phyloP scores from a whole-genome alignment of 2,329 filamentous ascomycete genomes.

The Pseudocercospora fijiensis region DNA sequence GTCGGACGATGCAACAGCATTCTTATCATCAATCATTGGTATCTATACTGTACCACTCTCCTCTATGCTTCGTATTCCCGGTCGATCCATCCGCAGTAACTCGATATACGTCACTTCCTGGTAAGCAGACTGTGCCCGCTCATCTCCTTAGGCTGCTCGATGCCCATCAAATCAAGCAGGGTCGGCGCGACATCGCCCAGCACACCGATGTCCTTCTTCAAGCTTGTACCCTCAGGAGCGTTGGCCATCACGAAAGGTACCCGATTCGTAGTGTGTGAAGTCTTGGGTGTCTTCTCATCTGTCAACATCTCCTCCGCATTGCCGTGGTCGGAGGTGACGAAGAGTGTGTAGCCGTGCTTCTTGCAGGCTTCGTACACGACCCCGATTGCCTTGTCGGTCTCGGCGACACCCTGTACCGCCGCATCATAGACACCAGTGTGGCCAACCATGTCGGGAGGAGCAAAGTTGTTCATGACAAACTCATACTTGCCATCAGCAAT shows the following conservation, averaged over 20 bases:
- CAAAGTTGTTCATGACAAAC: conserved; percentile 99
- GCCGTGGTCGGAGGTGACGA: conserved; percentile 91
- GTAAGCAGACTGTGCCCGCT: conserved; percentile 79
- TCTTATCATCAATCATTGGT: conserved; percentile 2
- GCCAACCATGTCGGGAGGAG: conserved; percentile 97
- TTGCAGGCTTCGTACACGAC: conserved; percentile 91
- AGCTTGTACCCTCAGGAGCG: conserved; percentile 81
- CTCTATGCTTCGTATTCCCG: not conserved
- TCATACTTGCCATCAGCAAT: conserved; percentile 83
- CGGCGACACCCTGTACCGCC: conserved; percentile 76
- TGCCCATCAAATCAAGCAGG: conserved; percentile 82
- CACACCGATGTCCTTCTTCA: conserved; percentile 84
- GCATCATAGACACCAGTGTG: conserved; percentile 98
- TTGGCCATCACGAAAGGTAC: conserved; percentile 99
- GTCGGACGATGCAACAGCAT: not conserved
- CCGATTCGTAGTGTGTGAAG: conserved; percentile 95
- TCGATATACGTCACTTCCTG: conserved; percentile 51
- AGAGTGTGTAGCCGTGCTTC: conserved; percentile 87
- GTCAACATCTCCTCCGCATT: conserved; percentile 99
- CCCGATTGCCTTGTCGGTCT: conserved; percentile 92
- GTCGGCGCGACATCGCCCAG: conserved; percentile 97
- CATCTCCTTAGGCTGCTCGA: conserved; percentile 90
- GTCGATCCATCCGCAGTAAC: not conserved
- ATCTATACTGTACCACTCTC: not conserved
- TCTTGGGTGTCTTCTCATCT: conserved; percentile 92